Percentiles rank a stretch among this genome's conserved stretches.
phyloP scores from a whole-genome alignment of 2,329 filamentous ascomycete species.

The Sphaceloma murrayae region DNA sequence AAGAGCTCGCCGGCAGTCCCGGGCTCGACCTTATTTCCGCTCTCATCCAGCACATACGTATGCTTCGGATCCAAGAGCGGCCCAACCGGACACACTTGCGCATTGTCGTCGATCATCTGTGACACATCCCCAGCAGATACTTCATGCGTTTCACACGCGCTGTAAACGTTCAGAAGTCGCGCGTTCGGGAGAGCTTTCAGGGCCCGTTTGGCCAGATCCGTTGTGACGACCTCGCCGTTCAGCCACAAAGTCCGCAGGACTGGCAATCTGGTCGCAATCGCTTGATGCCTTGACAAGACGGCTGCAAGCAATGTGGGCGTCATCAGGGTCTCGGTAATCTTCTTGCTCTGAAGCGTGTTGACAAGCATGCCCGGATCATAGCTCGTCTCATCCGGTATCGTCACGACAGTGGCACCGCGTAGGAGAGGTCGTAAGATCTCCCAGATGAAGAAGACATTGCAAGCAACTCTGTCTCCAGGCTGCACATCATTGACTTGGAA shows the following conservation, averaged over 20 bases:
- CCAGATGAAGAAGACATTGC: constrained; percentile 83
- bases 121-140: constrained; percentile 67
- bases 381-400: constrained; percentile 65
- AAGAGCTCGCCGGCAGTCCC: constrained; percentile 64
- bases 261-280: constrained; percentile 54
- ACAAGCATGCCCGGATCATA: constrained; percentile 69
- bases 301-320: constrained; percentile 70
- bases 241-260: constrained; percentile 64
- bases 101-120: constrained; percentile 52
- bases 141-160: constrained; percentile 73
- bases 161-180: constrained; percentile 69
- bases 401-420: constrained; percentile 65
- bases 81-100: constrained; percentile 63
- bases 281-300: constrained; percentile 58
- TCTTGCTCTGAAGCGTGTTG: constrained; percentile 55
- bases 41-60: constrained; percentile 63
- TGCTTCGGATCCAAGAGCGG: constrained; percentile 57
- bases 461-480: constrained; percentile 69
- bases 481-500: constrained; percentile 60
- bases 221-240: constrained; percentile 74
- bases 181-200: constrained; percentile 58
- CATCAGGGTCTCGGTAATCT: constrained; percentile 73
- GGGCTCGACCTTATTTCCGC: constrained; percentile 51
- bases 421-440: constrained; percentile 70
- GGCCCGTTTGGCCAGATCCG: constrained; percentile 61